Base-by-base conservation (phyloP, 495 filamentous ascomycete genomes). In the Penicillium robsamsonii region DNA sequence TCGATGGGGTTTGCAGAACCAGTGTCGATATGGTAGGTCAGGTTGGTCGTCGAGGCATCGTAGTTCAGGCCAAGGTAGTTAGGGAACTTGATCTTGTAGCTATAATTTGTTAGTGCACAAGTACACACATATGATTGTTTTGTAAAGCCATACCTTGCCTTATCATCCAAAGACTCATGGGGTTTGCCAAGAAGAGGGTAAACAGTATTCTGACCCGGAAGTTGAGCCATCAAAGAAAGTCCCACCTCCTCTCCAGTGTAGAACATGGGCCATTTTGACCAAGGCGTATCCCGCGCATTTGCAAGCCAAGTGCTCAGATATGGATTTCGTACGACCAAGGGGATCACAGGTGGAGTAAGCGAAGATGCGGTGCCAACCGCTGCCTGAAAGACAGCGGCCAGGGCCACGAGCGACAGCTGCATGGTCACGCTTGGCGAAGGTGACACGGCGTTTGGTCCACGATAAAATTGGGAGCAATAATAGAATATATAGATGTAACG, bases 191-290 rank as follows among this genome's bases (percentile, higher is more conserved):
- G 74, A 33, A 97, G 75, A 25, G 93, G 92, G 68, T 91, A 97
- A n/a, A 94, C 87, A 8, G 78, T 81, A 45, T 79, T 79, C 12
- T 84, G 77, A 24, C 82, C 80, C 6, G 90, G 87, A 3, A 96
- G 77, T 27, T 87, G 83, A 41, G 89, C 92, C 67, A 96, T 81
- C 56, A 95, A 70, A 0, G 86, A 85, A 57, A 96, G 87, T 15
- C 93, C 93, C 56, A 96, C 69, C 79, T 92, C 83, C 65, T 87
- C 81, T 18, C 93, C 92, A 13, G 90, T 95, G 79, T 87, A 97
- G 69, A 97, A 97, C 58, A 96, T 95, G 27, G 92, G 93, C 92
- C 93, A 97, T 68, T 84, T 84, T 33, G 84, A 80, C 92, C 93
- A 97, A n/a, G 93, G 93, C 18, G 76, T 78, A 13, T 88, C 84